Base-by-base conservation (phyloP, 441 rosid genomes). In the Syzygium malaccense region DNA sequence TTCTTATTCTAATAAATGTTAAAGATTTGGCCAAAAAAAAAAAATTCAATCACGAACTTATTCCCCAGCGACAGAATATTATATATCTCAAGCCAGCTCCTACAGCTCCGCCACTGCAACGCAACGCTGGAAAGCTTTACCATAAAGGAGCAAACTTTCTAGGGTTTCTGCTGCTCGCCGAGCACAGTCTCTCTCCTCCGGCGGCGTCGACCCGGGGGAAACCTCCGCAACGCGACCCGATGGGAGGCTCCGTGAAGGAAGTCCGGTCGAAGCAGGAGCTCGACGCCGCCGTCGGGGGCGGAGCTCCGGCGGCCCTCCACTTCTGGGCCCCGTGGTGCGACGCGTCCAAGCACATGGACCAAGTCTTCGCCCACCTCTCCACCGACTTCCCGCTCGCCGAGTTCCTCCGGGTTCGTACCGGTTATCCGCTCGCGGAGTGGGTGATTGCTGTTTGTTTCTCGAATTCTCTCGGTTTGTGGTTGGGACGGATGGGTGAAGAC, bases 301-400 rank as follows among this genome's bases (percentile, higher is more conserved):
- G 96, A 26, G 97, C 88, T 48, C 92, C 96, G 6, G 91, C 93
- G 8, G 91, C 93, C 91, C 88, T 97, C 54, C 99, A 96, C 93
- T 98, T 98, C 94, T 95, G 99, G 99, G 99, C 99, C 17, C 91
- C 97, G 10, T 98, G 99, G 99, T 98, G 99, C 85, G 98, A 96
- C 18, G 97, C 99, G 32, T 98, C 99, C 30, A 98, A 98, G 92
- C 99, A 97, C 89, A 98, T 98, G 99, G 99, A 98, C 94, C 92
- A 95, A 94, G 97, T 97, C 86, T 98, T 98, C 89, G 93, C 97
- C 86, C 98, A 95, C 57, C 99, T 98, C 89, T 94, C 98, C 79
- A 94, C 94, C 28, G 99, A 98, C 92, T 97, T 98, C 93, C 99
- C 99, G 60, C 93, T 89, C 45, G 93, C 94, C 66, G 95, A 93